Evolutionary conservation across 495 filamentous ascomycete genomes (phyloP).

Genomic region (Podospora tetraspora): DNA sequence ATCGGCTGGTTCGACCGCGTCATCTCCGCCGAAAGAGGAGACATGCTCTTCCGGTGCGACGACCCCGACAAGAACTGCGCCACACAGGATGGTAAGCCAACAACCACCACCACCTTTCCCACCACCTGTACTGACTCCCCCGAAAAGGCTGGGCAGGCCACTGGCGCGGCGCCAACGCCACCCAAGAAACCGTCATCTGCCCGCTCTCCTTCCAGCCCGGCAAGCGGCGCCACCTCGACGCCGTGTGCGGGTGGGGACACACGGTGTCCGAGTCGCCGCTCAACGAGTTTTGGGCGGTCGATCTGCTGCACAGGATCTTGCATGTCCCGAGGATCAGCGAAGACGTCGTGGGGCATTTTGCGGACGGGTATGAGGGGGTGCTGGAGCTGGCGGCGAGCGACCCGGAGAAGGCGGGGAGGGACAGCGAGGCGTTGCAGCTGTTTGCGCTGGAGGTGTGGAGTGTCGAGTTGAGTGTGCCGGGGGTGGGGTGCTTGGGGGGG

Average conservation of each 20-base stretch:
- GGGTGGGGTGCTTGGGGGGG: background rate
- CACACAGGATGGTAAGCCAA: slow-evolving; percentile 41
- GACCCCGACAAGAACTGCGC: slow-evolving; percentile 54
- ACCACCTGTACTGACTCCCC: slow-evolving; percentile 10
- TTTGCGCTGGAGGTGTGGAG: slow-evolving; percentile 53
- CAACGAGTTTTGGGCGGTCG: slow-evolving; percentile 53
- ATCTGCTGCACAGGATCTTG: slow-evolving; percentile 53
- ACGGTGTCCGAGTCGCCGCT: slow-evolving; percentile 40
- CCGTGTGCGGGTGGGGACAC: slow-evolving; percentile 51
- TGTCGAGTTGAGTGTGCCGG: background rate
- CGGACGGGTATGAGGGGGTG: slow-evolving; percentile 47
- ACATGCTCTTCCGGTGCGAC: slow-evolving; percentile 53
- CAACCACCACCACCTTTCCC: no score
- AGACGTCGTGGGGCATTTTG: slow-evolving; percentile 49
- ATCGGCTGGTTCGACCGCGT: slow-evolving; percentile 51
- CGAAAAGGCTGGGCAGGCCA: slow-evolving; percentile 50
- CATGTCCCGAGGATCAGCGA: slow-evolving; percentile 53
- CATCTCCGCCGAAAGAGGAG: slow-evolving; percentile 41
- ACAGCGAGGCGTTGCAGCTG: slow-evolving; percentile 51
- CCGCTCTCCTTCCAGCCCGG: slow-evolving; percentile 41
- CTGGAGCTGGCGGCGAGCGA: slow-evolving; percentile 41
- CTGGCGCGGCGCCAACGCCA: slow-evolving; percentile 54
- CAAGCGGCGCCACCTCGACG: slow-evolving; percentile 44
- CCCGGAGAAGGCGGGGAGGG: slow-evolving; percentile 37
- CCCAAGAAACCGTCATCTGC: slow-evolving; percentile 58